Percentiles rank a stretch among this genome's conserved stretches.
phyloP scores from a whole-genome alignment of 345 rosid species.

The Erysimum cheiranthoides region DNA sequence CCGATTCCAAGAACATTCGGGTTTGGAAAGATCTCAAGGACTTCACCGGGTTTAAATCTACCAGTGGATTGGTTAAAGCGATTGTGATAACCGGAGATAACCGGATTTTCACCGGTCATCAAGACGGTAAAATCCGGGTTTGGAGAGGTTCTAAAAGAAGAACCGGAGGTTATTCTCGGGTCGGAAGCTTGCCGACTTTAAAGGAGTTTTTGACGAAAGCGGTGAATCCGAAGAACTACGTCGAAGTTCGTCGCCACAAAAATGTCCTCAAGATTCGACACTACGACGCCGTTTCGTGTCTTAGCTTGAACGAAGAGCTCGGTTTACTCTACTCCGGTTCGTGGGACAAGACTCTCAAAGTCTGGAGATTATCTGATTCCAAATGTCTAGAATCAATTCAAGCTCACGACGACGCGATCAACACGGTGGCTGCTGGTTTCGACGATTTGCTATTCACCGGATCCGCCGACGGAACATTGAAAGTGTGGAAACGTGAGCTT shows the following conservation, averaged over 20 bases:
- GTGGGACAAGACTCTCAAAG: slow-evolving; percentile 70
- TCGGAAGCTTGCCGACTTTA: slow-evolving; percentile 59
- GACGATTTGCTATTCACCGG: slow-evolving; percentile 67
- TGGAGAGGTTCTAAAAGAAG: slow-evolving; percentile 55
- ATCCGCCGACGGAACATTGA: slow-evolving; percentile 73
- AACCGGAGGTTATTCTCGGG: slow-evolving; percentile 51
- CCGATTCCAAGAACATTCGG: slow-evolving; percentile 72
- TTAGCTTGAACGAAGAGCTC: slow-evolving; percentile 58
- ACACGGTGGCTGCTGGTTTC: slow-evolving; percentile 55
- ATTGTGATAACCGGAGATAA: slow-evolving; percentile 49
- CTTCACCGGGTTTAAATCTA: slow-evolving; percentile 62
- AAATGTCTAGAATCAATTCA: slow-evolving; percentile 62
- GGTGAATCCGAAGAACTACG: slow-evolving; percentile 64
- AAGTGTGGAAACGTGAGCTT: slow-evolving; percentile 67
- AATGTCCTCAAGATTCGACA: slow-evolving; percentile 61
- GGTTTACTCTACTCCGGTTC: slow-evolving; percentile 70
- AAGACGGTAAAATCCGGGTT: slow-evolving; percentile 71
- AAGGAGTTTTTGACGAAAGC: slow-evolving; percentile 59
- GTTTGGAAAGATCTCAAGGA: slow-evolving; percentile 72
- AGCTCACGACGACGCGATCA: slow-evolving; percentile 73
- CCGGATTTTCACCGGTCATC: slow-evolving; percentile 71
- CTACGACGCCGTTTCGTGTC: slow-evolving; percentile 68
- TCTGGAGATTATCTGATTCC: slow-evolving; percentile 63
- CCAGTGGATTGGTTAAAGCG: slow-evolving; percentile 64
- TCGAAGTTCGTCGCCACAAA: slow-evolving; percentile 59